phyloP scores from a whole-genome alignment of 768 basidiomycete genomes.

The Rhizopogon vulgaris region DNA sequence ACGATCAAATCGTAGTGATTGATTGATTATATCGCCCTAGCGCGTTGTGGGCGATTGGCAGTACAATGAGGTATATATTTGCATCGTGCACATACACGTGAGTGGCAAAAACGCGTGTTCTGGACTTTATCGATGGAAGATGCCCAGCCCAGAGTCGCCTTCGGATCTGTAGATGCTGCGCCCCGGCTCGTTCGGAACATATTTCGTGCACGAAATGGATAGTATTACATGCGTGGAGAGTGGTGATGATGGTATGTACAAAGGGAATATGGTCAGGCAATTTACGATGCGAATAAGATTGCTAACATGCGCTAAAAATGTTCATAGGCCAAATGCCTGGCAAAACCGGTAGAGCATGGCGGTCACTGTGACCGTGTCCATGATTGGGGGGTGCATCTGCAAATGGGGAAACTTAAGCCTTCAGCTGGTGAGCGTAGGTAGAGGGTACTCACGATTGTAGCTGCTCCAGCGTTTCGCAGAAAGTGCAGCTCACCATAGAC shows the following conservation, averaged over 20 bases:
- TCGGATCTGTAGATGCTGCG: slow-evolving; percentile 14
- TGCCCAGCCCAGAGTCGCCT: slow-evolving; percentile 7
- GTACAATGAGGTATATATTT: slow-evolving; percentile 4
- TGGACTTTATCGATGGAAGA: slow-evolving; percentile 12
- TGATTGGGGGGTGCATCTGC: slow-evolving; percentile 83
- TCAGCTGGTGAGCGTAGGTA: slow-evolving; percentile 7
- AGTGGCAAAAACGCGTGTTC: slow-evolving; percentile 23
- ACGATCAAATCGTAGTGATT: slow-evolving; percentile 19
- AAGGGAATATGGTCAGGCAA: slow-evolving; percentile 22
- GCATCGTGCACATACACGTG: slow-evolving; percentile 30
- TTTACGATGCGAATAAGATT: slow-evolving; percentile 26
- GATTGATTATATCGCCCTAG: slow-evolving; percentile 22
- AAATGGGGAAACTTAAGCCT: slow-evolving; percentile 17
- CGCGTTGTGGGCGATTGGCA: slow-evolving; percentile 13
- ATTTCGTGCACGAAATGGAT: slow-evolving; percentile 22
- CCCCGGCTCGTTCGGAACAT: slow-evolving; percentile 15
- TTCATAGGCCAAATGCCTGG: slow-evolving; percentile 41
- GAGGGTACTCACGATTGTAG: slow-evolving; percentile 59
- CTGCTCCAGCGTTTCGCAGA: slow-evolving; percentile 69
- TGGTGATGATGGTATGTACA: slow-evolving; percentile 22
- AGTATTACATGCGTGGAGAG: slow-evolving; percentile 26
- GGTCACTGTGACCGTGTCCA: slow-evolving; percentile 83
- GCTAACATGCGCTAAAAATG: slow-evolving; percentile 7
- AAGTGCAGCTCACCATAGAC: slow-evolving; percentile 85
- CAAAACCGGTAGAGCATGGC: slow-evolving; percentile 84